Percentiles rank a stretch among this genome's conserved stretches.
phyloP scores from a whole-genome alignment of 495 filamentous ascomycete species.

The Penicillium manginii region DNA sequence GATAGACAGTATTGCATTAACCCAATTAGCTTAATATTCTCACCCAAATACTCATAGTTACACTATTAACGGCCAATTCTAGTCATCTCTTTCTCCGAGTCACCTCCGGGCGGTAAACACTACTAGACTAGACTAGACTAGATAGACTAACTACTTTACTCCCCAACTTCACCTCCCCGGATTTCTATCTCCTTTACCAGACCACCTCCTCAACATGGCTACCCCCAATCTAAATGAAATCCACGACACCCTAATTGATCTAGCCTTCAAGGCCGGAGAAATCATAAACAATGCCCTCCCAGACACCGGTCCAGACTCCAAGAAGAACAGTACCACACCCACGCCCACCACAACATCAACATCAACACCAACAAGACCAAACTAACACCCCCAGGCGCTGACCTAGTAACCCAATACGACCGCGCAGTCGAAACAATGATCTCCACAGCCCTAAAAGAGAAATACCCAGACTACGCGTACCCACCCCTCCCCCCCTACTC shows the following conservation, averaged over 20 bases:
- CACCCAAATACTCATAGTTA: no score
- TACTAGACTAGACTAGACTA: no score
- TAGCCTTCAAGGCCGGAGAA: conserved; percentile 78
- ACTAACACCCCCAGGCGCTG: conserved; percentile 57
- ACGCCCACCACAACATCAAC: background rate
- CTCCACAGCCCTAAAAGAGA: conserved; percentile 59
- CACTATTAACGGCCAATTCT: no score
- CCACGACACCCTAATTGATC: conserved; percentile 72
- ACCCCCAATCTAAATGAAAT: conserved; percentile 70
- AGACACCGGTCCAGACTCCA: conserved; percentile 64
- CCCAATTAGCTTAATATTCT: no score
- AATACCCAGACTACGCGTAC: conserved; percentile 68
- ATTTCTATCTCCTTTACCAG: background rate
- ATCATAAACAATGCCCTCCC: conserved; percentile 82
- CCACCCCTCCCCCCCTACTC: background rate
- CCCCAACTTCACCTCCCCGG: background rate
- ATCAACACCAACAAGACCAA: conserved; percentile 13
- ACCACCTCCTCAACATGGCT: conserved; percentile 15
- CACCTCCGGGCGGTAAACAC: no score
- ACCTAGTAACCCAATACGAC: conserved; percentile 88
- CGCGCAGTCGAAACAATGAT: conserved; percentile 80
- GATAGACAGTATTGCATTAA: no score
- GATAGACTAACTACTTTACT: background rate
- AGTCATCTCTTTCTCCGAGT: no score
- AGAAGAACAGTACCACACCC: conserved; percentile 76